Percentiles rank a stretch among this genome's conserved stretches.
These are phyloP conservation scores for Balansia obtecta DNA, from an alignment of 2,329 filamentous ascomycete species.

Conservation along the genomic window DNA sequence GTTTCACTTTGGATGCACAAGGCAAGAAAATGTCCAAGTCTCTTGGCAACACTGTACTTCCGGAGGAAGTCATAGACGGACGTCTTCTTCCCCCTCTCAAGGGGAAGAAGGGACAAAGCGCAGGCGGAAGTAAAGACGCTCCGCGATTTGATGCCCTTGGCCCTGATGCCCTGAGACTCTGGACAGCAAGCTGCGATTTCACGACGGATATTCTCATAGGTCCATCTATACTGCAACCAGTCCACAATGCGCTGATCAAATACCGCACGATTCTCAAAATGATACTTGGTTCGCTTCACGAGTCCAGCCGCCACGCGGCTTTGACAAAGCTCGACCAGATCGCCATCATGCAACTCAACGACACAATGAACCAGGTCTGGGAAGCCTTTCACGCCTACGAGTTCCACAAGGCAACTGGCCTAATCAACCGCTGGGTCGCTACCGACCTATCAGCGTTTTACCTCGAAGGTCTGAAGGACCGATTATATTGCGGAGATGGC, in stretches of 20 bases:
- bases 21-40: conserved; percentile 99
- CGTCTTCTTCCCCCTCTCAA: conserved; percentile 61
- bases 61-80: conserved; percentile 75
- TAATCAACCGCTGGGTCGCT: conserved; percentile 70
- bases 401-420: conserved; percentile 65
- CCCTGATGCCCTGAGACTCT: conserved; percentile 75
- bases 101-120: conserved; percentile 43
- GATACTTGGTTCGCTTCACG: conserved; percentile 63
- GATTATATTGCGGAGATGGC: conserved; percentile 71
- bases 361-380: conserved; percentile 52
- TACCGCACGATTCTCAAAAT: conserved; percentile 86
- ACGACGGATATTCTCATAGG: conserved; percentile 79
- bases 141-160: conserved; percentile 58
- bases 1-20: conserved; percentile 78
- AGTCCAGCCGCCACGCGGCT: conserved; percentile 35
- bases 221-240: conserved; percentile 59
- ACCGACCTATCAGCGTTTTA: conserved; percentile 86
- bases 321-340: conserved; percentile 58
- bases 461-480: conserved; percentile 83
- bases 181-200: conserved; percentile 87
- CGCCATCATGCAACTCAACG: conserved; percentile 60
- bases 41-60: conserved; percentile 74
- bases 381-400: conserved; percentile 58
- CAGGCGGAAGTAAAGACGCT: conserved; percentile 5
- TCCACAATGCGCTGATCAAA: conserved; percentile 69